A percentile compares a stretch with the other conserved stretches of the same genome.
Conservation (phyloP, 495 filamentous ascomycete genomes). For the Penicillium malachiteum region DNA sequence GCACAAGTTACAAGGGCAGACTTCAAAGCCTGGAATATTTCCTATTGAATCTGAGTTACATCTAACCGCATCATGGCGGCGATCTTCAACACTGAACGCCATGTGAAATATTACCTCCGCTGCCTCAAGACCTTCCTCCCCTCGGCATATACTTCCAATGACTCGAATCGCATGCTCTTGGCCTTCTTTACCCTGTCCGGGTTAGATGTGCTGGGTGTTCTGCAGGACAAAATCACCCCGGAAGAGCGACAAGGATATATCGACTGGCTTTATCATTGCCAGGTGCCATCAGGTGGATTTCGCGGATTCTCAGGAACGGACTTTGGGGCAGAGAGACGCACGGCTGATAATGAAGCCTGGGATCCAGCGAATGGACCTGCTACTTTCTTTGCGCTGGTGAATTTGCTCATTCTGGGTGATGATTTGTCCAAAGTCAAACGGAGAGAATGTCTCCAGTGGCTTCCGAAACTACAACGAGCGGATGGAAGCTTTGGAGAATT, state of each 20-base stretch:
- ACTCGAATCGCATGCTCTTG: slow-evolving; percentile 85
- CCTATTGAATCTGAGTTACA: background rate
- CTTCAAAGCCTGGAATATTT: no score
- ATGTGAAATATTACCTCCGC: slow-evolving; percentile 90
- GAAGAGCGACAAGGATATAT: slow-evolving; percentile 60
- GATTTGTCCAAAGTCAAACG: slow-evolving; percentile 67
- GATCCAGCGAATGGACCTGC: slow-evolving; percentile 83
- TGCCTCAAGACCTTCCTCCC: slow-evolving; percentile 83
- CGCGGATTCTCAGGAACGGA: slow-evolving; percentile 72
- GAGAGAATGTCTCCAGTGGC: slow-evolving; percentile 66
- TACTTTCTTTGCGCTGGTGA: slow-evolving; percentile 81
- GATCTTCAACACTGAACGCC: slow-evolving; percentile 65
- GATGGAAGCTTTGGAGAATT: slow-evolving; percentile 94
- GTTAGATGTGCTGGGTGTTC: slow-evolving; percentile 71
- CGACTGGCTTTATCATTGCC: slow-evolving; percentile 73
- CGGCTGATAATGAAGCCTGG: slow-evolving; percentile 53
- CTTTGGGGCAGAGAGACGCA: slow-evolving; percentile 47
- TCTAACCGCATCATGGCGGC: slow-evolving; percentile 27
- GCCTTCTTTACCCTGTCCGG: slow-evolving; percentile 85
- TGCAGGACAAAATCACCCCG: slow-evolving; percentile 53
- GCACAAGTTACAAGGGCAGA: background rate
- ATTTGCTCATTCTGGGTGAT: slow-evolving; percentile 73
- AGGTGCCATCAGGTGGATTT: slow-evolving; percentile 75
- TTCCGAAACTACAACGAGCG: slow-evolving; percentile 71
- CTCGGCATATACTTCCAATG: slow-evolving; percentile 75